phyloP scores from a whole-genome alignment of 2,329 filamentous ascomycete species.

The Xylariaceae sp. region DNA sequence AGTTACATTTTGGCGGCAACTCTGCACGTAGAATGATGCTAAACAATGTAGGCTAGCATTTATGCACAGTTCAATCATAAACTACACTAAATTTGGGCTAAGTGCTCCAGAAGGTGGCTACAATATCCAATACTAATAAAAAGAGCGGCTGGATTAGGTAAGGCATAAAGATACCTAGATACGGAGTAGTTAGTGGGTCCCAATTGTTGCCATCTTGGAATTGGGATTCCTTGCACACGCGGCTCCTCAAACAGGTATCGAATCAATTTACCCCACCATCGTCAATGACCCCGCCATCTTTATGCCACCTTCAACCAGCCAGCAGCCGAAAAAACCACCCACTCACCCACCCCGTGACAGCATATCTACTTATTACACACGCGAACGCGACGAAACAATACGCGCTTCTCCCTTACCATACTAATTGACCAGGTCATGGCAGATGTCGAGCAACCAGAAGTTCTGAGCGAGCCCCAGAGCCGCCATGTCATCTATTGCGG shows the following conservation, averaged over 20 bases:
- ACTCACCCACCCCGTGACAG: background rate
- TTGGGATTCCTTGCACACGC: background rate
- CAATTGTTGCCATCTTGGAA: background rate
- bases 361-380: constrained; percentile 4
- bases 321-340: constrained; percentile 14
- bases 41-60: background rate
- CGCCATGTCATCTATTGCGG: constrained; percentile 64
- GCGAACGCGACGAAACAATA: constrained; percentile 7
- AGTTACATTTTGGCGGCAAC: background rate
- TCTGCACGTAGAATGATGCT: background rate
- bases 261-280: constrained; percentile 29
- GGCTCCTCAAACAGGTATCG: background rate
- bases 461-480: constrained; percentile 54
- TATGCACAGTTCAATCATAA: too few relatives aligned
- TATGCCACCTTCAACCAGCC: constrained; percentile 22
- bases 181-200: background rate
- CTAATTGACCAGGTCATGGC: constrained; percentile 52
- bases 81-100: too few relatives aligned
- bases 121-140: too few relatives aligned
- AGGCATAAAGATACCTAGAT: too few relatives aligned
- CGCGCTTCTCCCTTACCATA: background rate
- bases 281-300: constrained; percentile 32
- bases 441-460: constrained; percentile 58
- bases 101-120: too few relatives aligned
- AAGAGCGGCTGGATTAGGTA: too few relatives aligned